Base-by-base conservation (phyloP, 371 early-diverging fungal species). In the Dentiscutata heterogama region DNA sequence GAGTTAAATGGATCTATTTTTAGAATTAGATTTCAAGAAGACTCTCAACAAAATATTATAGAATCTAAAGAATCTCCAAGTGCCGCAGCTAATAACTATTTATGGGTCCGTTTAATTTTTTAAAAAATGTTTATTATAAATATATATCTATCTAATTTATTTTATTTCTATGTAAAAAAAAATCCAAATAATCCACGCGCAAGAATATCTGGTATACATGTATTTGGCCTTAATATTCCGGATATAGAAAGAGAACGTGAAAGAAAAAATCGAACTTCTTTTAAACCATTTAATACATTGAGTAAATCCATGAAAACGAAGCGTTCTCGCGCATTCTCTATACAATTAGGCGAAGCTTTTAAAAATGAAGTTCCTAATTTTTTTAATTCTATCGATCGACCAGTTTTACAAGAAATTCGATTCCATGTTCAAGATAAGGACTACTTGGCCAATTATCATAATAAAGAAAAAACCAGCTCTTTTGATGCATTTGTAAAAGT, bases 241-340 rank as follows among this genome's bases (percentile, higher is more conserved):
- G 25, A 61, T 61, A 27, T 61, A 61, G 25, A 61, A 22, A 61
- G 29, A 22, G 6, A 61, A 61, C 27, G 14, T 29, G 25, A 61
- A 61, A 61, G 50, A 61, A 61, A 61, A n/a, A 61, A 61, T 61
- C 14, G 25, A 25, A 7, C 22, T 25, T 61, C 6, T 61, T 61
- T 61, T 61, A 61, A 61, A 61, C 61, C 14, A 29, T 61, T 61
- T 61, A 61, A 61, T 61, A 25, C 25, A 22, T 61, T 61, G 29
- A 61, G 27, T 61, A 22, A 3, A 61, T 61, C 8, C 7, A 61
- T 61, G 61, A 61, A 61, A 61, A 61, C 29, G 25, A 61, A 61
- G 20, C 20, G 20, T 7, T 60, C 60, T 60, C 0, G 20, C 5
- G 1, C 60, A 60, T 60, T 60, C 25, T 60, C 60, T 18, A 60